Evolutionary conservation across 2,329 filamentous ascomycete genomes (phyloP).

Genomic region (Penicillium hordei): DNA sequence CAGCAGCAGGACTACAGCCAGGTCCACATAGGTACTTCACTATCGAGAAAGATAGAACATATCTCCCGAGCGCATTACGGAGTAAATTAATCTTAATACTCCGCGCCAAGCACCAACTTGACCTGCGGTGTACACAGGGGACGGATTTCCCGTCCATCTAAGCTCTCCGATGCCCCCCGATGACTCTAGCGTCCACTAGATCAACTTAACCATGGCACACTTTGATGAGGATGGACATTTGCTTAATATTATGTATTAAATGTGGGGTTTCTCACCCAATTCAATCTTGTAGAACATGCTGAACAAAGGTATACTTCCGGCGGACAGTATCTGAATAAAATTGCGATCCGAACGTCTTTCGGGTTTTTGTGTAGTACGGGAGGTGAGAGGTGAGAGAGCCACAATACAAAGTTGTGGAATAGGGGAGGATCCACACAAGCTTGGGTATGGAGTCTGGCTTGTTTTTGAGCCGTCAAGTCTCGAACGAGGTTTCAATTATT

Average conservation of each 20-base stretch:
- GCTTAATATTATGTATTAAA: conserved; percentile 9
- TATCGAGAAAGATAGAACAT: background rate
- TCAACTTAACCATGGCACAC: conserved; percentile 24
- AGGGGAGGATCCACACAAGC: conserved; percentile 26
- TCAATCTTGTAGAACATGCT: background rate
- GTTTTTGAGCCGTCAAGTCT: conserved; percentile 2
- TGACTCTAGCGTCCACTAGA: conserved; percentile 25
- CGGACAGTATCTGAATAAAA: conserved; percentile 3
- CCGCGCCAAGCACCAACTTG: conserved; percentile 7
- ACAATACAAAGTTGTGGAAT: conserved; percentile 18
- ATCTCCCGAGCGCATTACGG: background rate
- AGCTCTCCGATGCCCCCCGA: conserved; percentile 17
- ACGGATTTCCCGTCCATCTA: conserved; percentile 19
- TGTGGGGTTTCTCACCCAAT: conserved; percentile 7
- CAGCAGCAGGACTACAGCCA: background rate
- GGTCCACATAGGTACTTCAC: background rate
- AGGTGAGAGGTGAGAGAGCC: conserved; percentile 2
- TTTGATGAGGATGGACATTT: conserved; percentile 27
- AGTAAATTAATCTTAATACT: conserved; percentile 2
- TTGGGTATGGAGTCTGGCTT: conserved; percentile 17
- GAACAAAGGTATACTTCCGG: conserved; percentile 2
- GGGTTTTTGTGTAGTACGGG: background rate
- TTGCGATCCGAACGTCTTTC: conserved; percentile 3
- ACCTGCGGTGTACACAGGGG: conserved; percentile 21
- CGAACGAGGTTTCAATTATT: conserved; percentile 22